A percentile compares a stretch with the other conserved stretches of the same genome.
Conservation (phyloP, 768 basidiomycete species). For the Leccinum barrowsii region DNA sequence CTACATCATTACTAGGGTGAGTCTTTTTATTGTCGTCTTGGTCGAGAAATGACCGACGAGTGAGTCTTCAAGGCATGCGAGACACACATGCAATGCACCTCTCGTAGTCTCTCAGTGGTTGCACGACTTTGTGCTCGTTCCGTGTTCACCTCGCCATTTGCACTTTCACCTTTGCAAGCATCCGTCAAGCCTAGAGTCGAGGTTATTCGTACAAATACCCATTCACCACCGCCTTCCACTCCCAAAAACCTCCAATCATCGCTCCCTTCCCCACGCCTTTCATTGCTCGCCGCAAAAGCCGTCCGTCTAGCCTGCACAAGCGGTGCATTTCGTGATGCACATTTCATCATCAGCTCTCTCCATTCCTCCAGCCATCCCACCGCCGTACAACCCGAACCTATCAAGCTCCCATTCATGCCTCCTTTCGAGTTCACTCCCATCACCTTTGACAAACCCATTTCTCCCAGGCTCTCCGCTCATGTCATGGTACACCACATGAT, state of each 20-base stretch:
- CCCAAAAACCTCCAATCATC: not conserved
- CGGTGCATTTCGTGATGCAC: constrained; percentile 48
- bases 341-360: constrained; percentile 56
- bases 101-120: constrained; percentile 34
- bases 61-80: constrained; percentile 47
- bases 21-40: not conserved
- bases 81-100: constrained; percentile 71
- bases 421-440: constrained; percentile 38
- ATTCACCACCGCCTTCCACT: not conserved
- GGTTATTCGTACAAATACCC: not conserved
- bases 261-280: constrained; percentile 11
- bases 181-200: constrained; percentile 1
- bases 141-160: constrained; percentile 7
- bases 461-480: constrained; percentile 61
- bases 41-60: not conserved
- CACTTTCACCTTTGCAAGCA: constrained; percentile 4
- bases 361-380: constrained; percentile 34
- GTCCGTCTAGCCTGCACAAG: constrained; percentile 44
- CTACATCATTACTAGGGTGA: constrained; percentile 8
- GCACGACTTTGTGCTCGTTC: not conserved
- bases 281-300: constrained; percentile 45
- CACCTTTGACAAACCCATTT: constrained; percentile 47
- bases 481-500: constrained; percentile 62
- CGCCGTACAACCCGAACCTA: not conserved
- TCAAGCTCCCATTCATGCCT: constrained; percentile 24